Percentiles rank a stretch among this genome's conserved stretches.
Evolutionary conservation across 2,329 filamentous ascomycete species (phyloP).

Genomic region (Botryotinia calthae): DNA sequence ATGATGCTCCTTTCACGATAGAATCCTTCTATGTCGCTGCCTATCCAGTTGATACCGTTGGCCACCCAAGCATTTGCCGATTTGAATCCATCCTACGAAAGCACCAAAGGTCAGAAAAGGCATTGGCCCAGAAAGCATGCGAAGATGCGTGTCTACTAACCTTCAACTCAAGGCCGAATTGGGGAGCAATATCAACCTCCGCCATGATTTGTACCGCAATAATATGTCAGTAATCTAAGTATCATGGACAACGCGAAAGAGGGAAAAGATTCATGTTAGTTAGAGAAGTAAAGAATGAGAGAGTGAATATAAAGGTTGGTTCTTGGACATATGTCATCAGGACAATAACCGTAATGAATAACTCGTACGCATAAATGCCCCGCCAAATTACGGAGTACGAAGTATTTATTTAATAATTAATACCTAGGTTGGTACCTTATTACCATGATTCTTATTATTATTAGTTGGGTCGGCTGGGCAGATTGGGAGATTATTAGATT

Average conservation of each 20-base stretch:
- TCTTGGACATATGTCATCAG: slow-evolving; percentile 15
- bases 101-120: slow-evolving; percentile 23
- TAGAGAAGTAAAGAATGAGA: slow-evolving; percentile 17
- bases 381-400: slow-evolving; percentile 11
- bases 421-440: not conserved
- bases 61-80: slow-evolving; percentile 88
- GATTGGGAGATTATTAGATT: not conserved
- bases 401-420: not conserved
- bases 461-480: slow-evolving; percentile 7
- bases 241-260: slow-evolving; percentile 29
- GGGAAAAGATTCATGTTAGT: slow-evolving; percentile 23
- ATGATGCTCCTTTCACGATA: slow-evolving; percentile 92
- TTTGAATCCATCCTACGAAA: slow-evolving; percentile 85
- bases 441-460: not conserved
- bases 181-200: slow-evolving; percentile 76
- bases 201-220: slow-evolving; percentile 55
- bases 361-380: slow-evolving; percentile 19
- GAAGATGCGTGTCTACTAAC: slow-evolving; percentile 47
- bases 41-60: slow-evolving; percentile 89
- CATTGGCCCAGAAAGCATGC: slow-evolving; percentile 22
- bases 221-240: slow-evolving; percentile 12
- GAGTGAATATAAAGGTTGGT: not conserved
- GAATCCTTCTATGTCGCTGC: slow-evolving; percentile 87
- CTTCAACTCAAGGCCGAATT: slow-evolving; percentile 93
- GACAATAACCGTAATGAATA: slow-evolving; percentile 16